Evolutionary conservation across 805 yeast genomes (phyloP), one percentile per base, ranked within the genome.

Genomic region (Hyphopichia homilentoma): DNA sequence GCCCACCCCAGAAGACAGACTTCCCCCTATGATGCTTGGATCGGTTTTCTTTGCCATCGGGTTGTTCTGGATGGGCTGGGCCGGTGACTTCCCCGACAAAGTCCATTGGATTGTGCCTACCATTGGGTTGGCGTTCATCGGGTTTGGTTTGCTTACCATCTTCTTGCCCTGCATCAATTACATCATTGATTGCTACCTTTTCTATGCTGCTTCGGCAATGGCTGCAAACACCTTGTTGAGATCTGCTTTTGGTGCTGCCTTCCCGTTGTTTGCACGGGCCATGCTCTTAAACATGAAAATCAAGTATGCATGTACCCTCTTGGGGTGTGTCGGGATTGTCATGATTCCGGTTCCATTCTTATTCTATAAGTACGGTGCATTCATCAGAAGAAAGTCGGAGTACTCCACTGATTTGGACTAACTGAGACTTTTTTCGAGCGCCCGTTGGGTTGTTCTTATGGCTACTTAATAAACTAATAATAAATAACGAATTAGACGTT

Each of bases 61-160:
- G 33, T 64, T 87, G 40, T 69, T 87, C 48, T 84, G 95, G 95
- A 69, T 88, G 55, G 76, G 84, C 36, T 88, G 96, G 96, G 66
- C 90, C 7, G 96, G 95, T 52, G 73, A 76, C 41, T 88, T 79
- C 57, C 80, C 75, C 30, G 57, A 79, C 21, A 58, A 59, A n/a
- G 75, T 85, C 23, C 95, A 81, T 52, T 88, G 90, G 90, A 80
- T 79, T 27, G 82, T 79, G 5, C 68, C 78, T n/a, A 63, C 65
- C 6, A 44, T 73, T 14, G 68, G 75, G 33, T 76, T 77, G 3
- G 50, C 62, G 1, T 48, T 50, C 28, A 40, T 56, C 32, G 69
- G 68, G 15, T 41, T 47, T 40, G 82, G 82, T 7, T 67, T 77
- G 40, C 56, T 78, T 32, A 61, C 70, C 28, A 70, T 76, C 30